Base-by-base conservation (phyloP, 2,329 filamentous ascomycete genomes). In the Hymenoscyphus infarciens region DNA sequence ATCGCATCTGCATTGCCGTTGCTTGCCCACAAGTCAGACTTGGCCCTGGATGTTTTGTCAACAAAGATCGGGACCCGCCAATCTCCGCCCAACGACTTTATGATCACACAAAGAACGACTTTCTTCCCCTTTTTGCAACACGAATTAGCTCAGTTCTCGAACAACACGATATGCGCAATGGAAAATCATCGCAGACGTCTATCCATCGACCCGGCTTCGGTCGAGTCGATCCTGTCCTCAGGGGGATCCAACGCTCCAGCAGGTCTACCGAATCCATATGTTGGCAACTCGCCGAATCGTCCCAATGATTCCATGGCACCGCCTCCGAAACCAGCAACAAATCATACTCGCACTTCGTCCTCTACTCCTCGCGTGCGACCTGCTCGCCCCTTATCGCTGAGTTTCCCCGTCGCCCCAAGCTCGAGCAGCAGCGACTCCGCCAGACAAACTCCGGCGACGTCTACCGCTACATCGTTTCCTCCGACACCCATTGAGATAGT, bases 371-470 rank as follows among this genome's bases (percentile, higher is more conserved):
- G 68, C 15, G 29, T 27, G 61, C 66, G 67, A 59, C 69, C 71
- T 8, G 73, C 73, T 61, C 69, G 73, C 49, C 45, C 45, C 3
- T 59, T 75, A 25, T 74, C 73, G 3, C 62, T 74, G 45, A 73
- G 67, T 56, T 75, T 75, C 63, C 73, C 73, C 2, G 64, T 74
- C 29, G 70, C 71, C 60, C 61, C 73, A 7, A 69, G 61, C 57
- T 67, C 42, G 45, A 65, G 56, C 39, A 66, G 65, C 22, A 66
- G 22, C 33, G 72, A 72, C 35, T 72, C 67, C 16, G 45, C 64
- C 5, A 70, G 66, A 66, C 64, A 65, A 45, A 73, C 72, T 38
- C 71, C 71, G 2, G 72, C 67, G 29, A 72, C 72, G n/a, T 67
- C 69, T n/a, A 71, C 59, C 56, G 29, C 64, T 6, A 53, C 66